These are phyloP conservation scores for Coemansia sp. DNA, from an alignment of 192 early-diverging fungal species.

Conservation along the genomic window DNA sequence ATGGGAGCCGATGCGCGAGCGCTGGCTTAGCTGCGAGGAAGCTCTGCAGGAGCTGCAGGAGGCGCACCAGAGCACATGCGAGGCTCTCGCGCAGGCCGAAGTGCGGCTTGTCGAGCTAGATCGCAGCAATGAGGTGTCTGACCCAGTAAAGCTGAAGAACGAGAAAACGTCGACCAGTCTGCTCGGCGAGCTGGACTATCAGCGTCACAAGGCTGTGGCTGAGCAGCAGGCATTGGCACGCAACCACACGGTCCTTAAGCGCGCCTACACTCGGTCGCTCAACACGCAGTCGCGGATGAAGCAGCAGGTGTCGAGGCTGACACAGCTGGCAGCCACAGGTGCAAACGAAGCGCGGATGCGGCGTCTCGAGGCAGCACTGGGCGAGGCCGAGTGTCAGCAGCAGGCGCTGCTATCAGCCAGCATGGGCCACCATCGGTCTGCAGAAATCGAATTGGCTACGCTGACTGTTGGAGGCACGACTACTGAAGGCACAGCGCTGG, in stretches of 20 bases:
- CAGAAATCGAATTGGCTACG: not conserved
- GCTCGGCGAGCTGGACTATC: slow-evolving; percentile 43
- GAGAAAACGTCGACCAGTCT: slow-evolving; percentile 42
- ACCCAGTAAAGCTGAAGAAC: slow-evolving; percentile 13
- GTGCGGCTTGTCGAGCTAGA: slow-evolving; percentile 37
- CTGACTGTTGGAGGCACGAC: not conserved
- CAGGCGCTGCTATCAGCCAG: slow-evolving; percentile 42
- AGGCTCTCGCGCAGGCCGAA: slow-evolving; percentile 35
- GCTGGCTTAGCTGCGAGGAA: slow-evolving; percentile 41
- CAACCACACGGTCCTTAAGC: slow-evolving; percentile 33
- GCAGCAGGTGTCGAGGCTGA: slow-evolving; percentile 46
- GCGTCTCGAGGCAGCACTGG: slow-evolving; percentile 44
- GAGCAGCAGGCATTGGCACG: slow-evolving; percentile 33
- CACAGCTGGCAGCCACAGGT: slow-evolving; percentile 41
- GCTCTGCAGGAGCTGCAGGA: slow-evolving; percentile 44
- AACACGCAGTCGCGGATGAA: slow-evolving; percentile 42
- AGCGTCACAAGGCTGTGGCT: slow-evolving; percentile 28
- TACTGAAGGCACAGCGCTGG: slow-evolving; percentile 23
- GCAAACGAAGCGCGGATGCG: slow-evolving; percentile 42
- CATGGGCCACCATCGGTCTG: slow-evolving; percentile 29
- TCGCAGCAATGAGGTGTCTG: slow-evolving; percentile 5
- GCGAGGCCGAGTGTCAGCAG: slow-evolving; percentile 47
- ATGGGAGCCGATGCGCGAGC: slow-evolving; percentile 46
- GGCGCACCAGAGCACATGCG: slow-evolving; percentile 37
- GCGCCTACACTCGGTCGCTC: slow-evolving; percentile 31